These are phyloP conservation scores for Serendipita sp. DNA, from an alignment of 768 basidiomycete genomes.

Conservation along the genomic window DNA sequence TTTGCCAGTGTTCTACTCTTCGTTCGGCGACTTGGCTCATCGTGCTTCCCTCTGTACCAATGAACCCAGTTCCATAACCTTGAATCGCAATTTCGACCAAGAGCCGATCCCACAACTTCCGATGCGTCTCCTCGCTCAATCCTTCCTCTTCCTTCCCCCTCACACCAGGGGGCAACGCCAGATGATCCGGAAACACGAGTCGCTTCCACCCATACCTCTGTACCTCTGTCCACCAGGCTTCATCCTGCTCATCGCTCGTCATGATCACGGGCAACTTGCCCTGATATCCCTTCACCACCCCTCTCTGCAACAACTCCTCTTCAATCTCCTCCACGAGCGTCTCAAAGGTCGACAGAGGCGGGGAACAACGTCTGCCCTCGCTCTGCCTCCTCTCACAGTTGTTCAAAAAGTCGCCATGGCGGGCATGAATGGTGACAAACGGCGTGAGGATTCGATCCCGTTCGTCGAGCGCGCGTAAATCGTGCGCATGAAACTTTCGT, in stretches of 20 bases:
- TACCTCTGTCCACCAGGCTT: conserved; percentile 44
- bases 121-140: conserved; percentile 9
- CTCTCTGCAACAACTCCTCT: conserved; percentile 25
- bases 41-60: conserved; percentile 57
- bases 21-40: conserved; percentile 52
- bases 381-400: conserved; percentile 27
- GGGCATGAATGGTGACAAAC: conserved; percentile 45
- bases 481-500: not conserved
- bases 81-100: conserved; percentile 61
- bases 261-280: conserved; percentile 28
- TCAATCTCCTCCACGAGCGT: conserved; percentile 41
- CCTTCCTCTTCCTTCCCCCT: conserved; percentile 24
- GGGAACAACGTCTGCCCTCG: conserved; percentile 29
- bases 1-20: conserved; percentile 52
- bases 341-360: conserved; percentile 37
- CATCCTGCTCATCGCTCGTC: conserved; percentile 47
- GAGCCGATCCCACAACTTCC: conserved; percentile 42
- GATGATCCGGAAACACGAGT: conserved; percentile 21
- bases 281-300: conserved; percentile 24
- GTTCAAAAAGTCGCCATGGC: conserved; percentile 37
- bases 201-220: conserved; percentile 34
- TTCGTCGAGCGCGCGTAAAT: not conserved
- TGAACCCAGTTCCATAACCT: conserved; percentile 47
- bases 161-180: conserved; percentile 23
- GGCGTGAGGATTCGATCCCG: not conserved